Evolutionary conservation across 495 filamentous ascomycete genomes (phyloP).

Genomic region (Sabuloglossum arenarium): DNA sequence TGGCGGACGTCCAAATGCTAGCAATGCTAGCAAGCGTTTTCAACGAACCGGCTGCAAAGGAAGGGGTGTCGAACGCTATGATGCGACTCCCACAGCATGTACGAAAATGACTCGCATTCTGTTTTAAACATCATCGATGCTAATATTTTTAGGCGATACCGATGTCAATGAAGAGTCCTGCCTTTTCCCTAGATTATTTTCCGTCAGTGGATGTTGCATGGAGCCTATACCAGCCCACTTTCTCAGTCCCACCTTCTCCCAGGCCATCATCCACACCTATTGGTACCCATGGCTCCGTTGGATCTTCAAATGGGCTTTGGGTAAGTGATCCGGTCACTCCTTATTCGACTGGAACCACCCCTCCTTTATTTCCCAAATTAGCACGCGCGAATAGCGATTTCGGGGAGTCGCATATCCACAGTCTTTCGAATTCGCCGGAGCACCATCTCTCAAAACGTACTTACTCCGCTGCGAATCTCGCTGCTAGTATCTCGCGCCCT

Average conservation of each 20-base stretch:
- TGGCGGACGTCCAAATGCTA: slow-evolving; percentile 78
- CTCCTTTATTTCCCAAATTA: slow-evolving; percentile 22
- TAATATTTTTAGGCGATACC: slow-evolving; percentile 29
- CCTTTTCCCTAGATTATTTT: slow-evolving; percentile 48
- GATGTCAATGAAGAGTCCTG: slow-evolving; percentile 40
- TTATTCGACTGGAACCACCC: slow-evolving; percentile 42
- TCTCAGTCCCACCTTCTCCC: slow-evolving; percentile 32
- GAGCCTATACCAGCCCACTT: slow-evolving; percentile 21
- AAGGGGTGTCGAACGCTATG: slow-evolving; percentile 12
- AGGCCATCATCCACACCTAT: slow-evolving; percentile 34
- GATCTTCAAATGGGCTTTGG: slow-evolving; percentile 32
- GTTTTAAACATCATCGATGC: background rate
- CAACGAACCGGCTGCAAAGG: slow-evolving; percentile 29
- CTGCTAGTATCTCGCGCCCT: slow-evolving; percentile 50
- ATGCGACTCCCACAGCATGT: slow-evolving; percentile 10
- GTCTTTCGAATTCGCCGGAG: slow-evolving; percentile 55
- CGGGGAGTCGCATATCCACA: slow-evolving; percentile 25
- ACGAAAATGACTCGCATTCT: background rate
- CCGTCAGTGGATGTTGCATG: slow-evolving; percentile 37
- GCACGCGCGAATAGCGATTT: slow-evolving; percentile 9
- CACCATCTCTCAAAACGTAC: slow-evolving; percentile 17
- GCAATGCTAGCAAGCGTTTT: slow-evolving; percentile 88
- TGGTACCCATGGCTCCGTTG: slow-evolving; percentile 35
- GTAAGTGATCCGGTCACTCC: slow-evolving; percentile 28
- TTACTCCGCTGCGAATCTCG: slow-evolving; percentile 40